Evolutionary conservation across 306 rosid genomes (phyloP).

Genomic region (Psophocarpus tetragonolobus): DNA sequence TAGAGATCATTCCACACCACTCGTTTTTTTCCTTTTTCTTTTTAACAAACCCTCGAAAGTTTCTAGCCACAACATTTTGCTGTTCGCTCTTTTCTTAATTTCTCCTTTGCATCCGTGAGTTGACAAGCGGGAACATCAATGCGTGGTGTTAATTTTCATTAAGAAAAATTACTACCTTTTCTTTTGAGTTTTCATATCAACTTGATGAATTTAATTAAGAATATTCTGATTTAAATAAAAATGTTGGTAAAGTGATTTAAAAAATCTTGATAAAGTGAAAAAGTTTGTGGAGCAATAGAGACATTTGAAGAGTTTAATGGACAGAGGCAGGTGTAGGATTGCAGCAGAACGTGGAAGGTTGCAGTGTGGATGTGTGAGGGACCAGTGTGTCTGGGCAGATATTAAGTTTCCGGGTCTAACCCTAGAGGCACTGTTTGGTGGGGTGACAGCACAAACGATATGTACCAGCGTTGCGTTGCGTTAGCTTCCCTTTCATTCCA

Average conservation of each 20-base stretch:
- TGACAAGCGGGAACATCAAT: background rate
- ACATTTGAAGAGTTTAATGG: slow-evolving; percentile 14
- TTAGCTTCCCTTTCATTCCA: background rate
- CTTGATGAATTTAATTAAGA: background rate
- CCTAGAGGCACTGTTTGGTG: slow-evolving; percentile 18
- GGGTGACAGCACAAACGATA: background rate
- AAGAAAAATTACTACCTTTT: background rate
- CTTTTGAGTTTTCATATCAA: background rate
- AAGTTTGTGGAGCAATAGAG: background rate
- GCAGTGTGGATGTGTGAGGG: slow-evolving; percentile 9
- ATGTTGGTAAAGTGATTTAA: background rate
- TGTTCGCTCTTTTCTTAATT: background rate
- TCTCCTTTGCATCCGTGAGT: background rate
- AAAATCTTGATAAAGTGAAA: background rate
- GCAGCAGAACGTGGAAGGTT: slow-evolving; percentile 34
- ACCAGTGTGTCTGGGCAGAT: slow-evolving; percentile 25
- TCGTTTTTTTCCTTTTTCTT: background rate
- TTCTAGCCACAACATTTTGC: slow-evolving; percentile 40
- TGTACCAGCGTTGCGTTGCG: background rate
- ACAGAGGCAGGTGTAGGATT: slow-evolving; percentile 26
- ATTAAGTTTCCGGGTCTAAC: background rate
- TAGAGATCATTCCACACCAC: slow-evolving; percentile 39
- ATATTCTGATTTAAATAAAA: too few relatives aligned
- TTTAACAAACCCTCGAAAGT: background rate
- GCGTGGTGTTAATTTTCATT: background rate